Evolutionary conservation across 2,329 filamentous ascomycete species (phyloP), one percentile per base, ranked within the genome.

Genomic region (Plectosphaerella plurivora): DNA sequence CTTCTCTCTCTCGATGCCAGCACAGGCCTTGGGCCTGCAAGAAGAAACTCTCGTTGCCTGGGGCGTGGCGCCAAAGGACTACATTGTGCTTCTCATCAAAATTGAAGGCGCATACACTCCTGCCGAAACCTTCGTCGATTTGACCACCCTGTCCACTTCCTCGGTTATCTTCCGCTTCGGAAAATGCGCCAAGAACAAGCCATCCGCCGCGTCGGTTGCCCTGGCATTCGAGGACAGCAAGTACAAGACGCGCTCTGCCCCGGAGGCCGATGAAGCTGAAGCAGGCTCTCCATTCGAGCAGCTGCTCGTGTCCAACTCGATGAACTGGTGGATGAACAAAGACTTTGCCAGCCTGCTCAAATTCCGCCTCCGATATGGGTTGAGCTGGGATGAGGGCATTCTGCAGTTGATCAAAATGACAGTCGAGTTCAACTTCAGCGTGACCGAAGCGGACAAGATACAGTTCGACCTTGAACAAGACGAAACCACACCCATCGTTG

Each of bases 21-120:
- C 89, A 28, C 73, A 78, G 4, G 88, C 87, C 59, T 78, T 96
- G 1, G 84, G 81, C 1, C 81, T 96, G 12, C 87, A 89, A 0
- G 78, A 86, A 37, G 88, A 92, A 61, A 85, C 84, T 1, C 80
- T 90, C 67, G 78, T 87, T 61, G 88, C 91, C 2, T 96, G 91
- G 91, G 79, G 86, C 54, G 66, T 96, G 11, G 69, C 79, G 14
- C 69, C 75, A 0, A 68, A 75, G 0, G 86, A 91, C 35, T 92
- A 93, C 61, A 67, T 96, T 39, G 79, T 93, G 5, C 73, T 95
- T 5, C 73, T 96, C 20, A 78, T 94, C 44, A 79, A 79, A 36
- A 88, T 88, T 57, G 70, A 75, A 0, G 66, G 68, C n/a, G 76
- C 73, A 0, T 96, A 95, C 66, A 76, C 74, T 33, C 71, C 73